phyloP scores from a whole-genome alignment of 2,329 filamentous ascomycete genomes.

The Mycosphaerella arachidis region DNA sequence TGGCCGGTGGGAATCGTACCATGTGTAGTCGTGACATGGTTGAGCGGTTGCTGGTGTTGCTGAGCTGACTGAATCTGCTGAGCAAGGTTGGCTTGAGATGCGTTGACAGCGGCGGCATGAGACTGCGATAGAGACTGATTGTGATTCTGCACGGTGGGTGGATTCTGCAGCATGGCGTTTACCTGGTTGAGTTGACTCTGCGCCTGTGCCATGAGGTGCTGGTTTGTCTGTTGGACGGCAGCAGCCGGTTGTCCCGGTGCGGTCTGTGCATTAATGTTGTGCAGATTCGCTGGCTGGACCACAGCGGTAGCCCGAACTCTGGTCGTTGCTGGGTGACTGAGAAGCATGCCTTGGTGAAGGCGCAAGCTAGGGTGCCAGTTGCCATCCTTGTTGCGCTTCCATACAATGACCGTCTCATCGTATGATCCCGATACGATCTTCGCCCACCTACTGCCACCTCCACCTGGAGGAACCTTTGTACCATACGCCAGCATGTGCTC shows the following conservation, averaged over 20 bases:
- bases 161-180: conserved; percentile 17
- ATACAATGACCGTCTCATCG: conserved; percentile 92
- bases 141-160: conserved; percentile 4
- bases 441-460: conserved; percentile 81
- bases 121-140: conserved; percentile 9
- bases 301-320: conserved; percentile 7
- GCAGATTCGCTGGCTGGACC: conserved; percentile 9
- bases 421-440: conserved; percentile 98
- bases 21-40: conserved; percentile 3
- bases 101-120: conserved; percentile 15
- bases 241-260: conserved; percentile 6
- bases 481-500: conserved; percentile 75
- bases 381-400: conserved; percentile 70
- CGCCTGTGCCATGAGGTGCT: conserved; percentile 18
- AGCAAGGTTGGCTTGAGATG: conserved; percentile 14
- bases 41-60: conserved; percentile 14
- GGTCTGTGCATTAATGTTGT: conserved; percentile 10
- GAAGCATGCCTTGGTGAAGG: conserved; percentile 28
- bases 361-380: conserved; percentile 76
- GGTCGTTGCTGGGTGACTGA: conserved; percentile 5
- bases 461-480: conserved; percentile 82
- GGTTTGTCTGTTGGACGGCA: conserved; percentile 11
- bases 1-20: not conserved
- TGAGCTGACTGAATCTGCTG: conserved; percentile 14
- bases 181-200: conserved; percentile 15